Evolutionary conservation across 495 filamentous ascomycete genomes (phyloP).

Genomic region (Podospora comata): DNA sequence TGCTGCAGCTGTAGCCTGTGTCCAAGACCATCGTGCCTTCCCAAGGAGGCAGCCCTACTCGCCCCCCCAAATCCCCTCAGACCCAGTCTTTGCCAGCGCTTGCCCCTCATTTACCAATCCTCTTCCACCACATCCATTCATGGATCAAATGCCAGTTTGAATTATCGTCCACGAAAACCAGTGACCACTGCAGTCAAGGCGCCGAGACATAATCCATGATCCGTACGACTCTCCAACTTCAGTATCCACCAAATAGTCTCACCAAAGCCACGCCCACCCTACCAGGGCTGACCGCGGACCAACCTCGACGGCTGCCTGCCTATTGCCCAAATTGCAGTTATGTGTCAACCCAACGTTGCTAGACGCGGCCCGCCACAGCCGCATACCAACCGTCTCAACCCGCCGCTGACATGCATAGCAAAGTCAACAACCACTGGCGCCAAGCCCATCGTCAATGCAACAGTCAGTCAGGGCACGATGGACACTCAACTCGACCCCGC

Average conservation of each 20-base stretch:
- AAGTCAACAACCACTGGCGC: constrained; percentile 2
- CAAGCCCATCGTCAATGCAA: constrained; percentile 6
- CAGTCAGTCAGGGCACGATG: constrained; percentile 2
- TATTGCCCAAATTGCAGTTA: constrained; percentile 1
- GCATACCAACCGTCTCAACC: neutral
- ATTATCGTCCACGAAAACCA: neutral
- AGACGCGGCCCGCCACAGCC: constrained; percentile 2
- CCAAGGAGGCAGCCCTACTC: neutral
- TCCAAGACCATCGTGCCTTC: neutral
- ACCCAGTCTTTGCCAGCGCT: neutral
- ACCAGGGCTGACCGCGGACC: neutral
- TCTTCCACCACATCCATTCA: neutral
- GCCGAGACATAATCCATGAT: too few species aligned
- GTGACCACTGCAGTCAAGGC: neutral
- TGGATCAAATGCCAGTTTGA: neutral
- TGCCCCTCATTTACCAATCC: neutral
- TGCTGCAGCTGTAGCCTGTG: constrained; percentile 1
- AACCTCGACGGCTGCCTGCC: neutral
- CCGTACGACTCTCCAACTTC: neutral
- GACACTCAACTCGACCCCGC: constrained; percentile 5
- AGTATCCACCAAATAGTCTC: neutral
- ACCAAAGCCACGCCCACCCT: neutral
- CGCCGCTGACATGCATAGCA: constrained; percentile 1
- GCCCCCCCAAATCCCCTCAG: neutral
- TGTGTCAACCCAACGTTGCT: neutral